These are phyloP conservation scores for Fonsecaea erecta DNA, from an alignment of 2,329 filamentous ascomycete species.

Conservation along the genomic window DNA sequence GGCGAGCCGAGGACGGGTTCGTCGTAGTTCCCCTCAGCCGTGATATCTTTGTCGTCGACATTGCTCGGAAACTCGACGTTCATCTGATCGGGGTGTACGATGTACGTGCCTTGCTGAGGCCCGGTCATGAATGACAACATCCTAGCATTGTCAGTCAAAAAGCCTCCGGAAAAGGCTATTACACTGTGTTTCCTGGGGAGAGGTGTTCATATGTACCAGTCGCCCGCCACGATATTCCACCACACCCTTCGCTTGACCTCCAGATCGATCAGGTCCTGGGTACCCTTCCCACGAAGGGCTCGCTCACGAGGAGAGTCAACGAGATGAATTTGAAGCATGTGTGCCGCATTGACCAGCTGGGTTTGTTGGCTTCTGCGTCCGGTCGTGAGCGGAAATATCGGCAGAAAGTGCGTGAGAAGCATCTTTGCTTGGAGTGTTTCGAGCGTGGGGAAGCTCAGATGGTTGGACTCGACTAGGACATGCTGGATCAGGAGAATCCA, in stretches of 20 bases:
- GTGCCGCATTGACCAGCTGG: neutral
- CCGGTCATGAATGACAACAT: constrained; percentile 3
- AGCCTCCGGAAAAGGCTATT: no score
- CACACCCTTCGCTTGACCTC: constrained; percentile 1
- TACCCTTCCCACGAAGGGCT: neutral
- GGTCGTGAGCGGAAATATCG: neutral
- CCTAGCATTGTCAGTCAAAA: neutral
- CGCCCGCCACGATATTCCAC: neutral
- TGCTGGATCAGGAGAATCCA: neutral
- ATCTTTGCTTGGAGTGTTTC: neutral
- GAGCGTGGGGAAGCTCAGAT: neutral
- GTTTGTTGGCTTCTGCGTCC: neutral
- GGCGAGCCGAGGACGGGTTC: neutral
- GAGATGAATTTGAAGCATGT: neutral
- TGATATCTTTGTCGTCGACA: neutral
- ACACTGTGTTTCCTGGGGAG: neutral
- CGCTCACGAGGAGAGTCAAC: constrained; percentile 1
- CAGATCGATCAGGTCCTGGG: neutral
- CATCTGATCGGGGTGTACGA: neutral
- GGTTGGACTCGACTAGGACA: neutral
- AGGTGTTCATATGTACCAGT: constrained; percentile 1
- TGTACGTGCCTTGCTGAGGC: neutral
- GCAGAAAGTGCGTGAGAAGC: constrained; percentile 4
- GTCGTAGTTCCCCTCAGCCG: neutral
- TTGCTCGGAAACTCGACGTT: constrained; percentile 4